Percentiles rank a stretch among this genome's conserved stretches.
These are phyloP conservation scores for Clarireedia monteithiana DNA, from an alignment of 2,329 filamentous ascomycete genomes.

Conservation along the genomic window DNA sequence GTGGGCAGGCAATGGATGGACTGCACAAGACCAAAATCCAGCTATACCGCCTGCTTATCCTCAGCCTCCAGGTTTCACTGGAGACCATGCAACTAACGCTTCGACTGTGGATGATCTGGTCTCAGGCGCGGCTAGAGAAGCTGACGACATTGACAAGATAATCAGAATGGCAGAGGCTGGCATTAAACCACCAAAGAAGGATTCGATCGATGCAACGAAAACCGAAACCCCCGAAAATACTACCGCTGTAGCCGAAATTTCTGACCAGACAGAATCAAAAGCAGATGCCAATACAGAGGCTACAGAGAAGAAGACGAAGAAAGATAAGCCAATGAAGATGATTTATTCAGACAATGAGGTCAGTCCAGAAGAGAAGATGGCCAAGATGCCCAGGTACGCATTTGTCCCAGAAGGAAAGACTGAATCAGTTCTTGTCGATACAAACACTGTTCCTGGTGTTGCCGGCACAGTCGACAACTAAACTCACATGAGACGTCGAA, in stretches of 20 bases:
- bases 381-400: conserved; percentile 66
- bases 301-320: conserved; percentile 58
- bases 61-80: conserved; percentile 29
- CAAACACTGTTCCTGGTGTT: conserved; percentile 18
- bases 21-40: conserved; percentile 31
- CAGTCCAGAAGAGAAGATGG: conserved; percentile 88
- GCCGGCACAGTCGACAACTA: conserved; percentile 20
- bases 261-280: conserved; percentile 32
- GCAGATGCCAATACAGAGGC: conserved; percentile 31
- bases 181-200: conserved; percentile 41
- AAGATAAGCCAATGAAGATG: conserved; percentile 62
- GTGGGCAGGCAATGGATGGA: conserved; percentile 32
- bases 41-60: conserved; percentile 32
- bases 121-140: conserved; percentile 36
- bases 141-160: conserved; percentile 58
- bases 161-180: conserved; percentile 58
- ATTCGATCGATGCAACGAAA: conserved; percentile 33
- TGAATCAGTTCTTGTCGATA: conserved; percentile 27
- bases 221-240: neutral
- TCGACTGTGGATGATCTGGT: conserved; percentile 42
- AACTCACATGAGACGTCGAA: neutral
- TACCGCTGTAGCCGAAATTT: neutral
- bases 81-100: conserved; percentile 31
- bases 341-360: conserved; percentile 73
- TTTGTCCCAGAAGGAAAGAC: conserved; percentile 42